These are phyloP conservation scores for Hypericum perforatum DNA, from an alignment of 345 rosid species.

Conservation along the genomic window DNA sequence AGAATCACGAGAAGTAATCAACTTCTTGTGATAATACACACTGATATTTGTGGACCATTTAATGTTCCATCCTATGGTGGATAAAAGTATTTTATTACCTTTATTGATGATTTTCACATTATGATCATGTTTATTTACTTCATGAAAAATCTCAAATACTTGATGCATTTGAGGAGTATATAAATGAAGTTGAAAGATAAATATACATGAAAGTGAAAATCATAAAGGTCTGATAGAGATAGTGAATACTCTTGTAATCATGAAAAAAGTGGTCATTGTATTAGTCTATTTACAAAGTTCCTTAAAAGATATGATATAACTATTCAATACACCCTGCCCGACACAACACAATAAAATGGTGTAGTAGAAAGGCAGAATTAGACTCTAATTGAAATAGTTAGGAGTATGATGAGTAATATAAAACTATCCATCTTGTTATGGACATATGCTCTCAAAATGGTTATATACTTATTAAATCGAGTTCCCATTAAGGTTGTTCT, in stretches of 20 bases:
- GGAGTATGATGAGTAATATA: conserved; percentile 2
- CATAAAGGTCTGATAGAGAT: background rate
- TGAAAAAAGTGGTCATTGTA: background rate
- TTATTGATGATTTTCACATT: conserved; percentile 2
- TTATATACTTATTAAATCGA: background rate
- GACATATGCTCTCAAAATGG: background rate
- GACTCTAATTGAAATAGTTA: no score
- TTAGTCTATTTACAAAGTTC: background rate
- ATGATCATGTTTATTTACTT: background rate
- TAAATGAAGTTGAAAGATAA: background rate
- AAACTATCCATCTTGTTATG: background rate
- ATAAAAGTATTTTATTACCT: background rate
- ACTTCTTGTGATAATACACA: background rate
- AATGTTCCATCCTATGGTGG: background rate
- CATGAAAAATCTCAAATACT: background rate
- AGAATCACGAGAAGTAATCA: background rate
- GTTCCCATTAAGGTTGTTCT: background rate
- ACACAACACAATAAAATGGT: conserved; percentile 2
- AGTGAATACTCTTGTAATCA: background rate
- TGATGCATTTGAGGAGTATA: background rate
- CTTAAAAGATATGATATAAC: background rate
- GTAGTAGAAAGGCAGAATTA: no score
- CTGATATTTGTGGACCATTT: conserved; percentile 7
- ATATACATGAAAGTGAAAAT: conserved; percentile 3
- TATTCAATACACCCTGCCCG: no score